Conservation (phyloP, 352 stramenopile species). For the Phytophthora ohioensis region DNA sequence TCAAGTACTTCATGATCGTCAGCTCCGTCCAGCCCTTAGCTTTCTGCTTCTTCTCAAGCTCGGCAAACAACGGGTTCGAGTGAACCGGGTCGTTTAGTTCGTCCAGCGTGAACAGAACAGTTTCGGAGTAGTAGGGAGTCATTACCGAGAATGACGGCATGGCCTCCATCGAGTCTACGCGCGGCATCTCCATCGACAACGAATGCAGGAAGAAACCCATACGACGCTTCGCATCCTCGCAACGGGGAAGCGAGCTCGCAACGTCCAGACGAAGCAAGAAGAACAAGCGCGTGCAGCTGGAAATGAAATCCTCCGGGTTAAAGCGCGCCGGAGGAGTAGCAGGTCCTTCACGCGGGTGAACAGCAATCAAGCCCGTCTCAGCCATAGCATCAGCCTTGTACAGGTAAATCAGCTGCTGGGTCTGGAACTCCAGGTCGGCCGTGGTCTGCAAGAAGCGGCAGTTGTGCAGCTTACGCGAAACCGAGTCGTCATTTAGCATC, state of each 20-base stretch:
- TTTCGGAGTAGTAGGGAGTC: slow-evolving; percentile 91
- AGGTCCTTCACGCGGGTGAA: slow-evolving; percentile 43
- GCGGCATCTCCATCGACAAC: slow-evolving; percentile 85
- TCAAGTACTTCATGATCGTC: slow-evolving; percentile 90
- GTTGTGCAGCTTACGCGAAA: slow-evolving; percentile 59
- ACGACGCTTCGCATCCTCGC: slow-evolving; percentile 84
- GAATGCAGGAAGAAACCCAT: slow-evolving; percentile 91
- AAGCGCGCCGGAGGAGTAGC: slow-evolving; percentile 51
- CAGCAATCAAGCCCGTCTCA: slow-evolving; percentile 65
- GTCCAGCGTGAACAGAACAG: slow-evolving; percentile 87
- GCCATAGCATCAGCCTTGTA: slow-evolving; percentile 72
- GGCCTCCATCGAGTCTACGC: slow-evolving; percentile 73
- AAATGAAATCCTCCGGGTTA: slow-evolving; percentile 72
- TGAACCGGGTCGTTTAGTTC: slow-evolving; percentile 87
- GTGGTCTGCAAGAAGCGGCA: slow-evolving; percentile 74
- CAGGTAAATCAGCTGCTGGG: slow-evolving; percentile 68
- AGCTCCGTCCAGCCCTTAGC: slow-evolving; percentile 78
- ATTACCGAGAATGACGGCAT: slow-evolving; percentile 92
- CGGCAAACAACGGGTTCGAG: slow-evolving; percentile 82
- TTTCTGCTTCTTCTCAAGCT: slow-evolving; percentile 78
- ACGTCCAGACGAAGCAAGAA: slow-evolving; percentile 82
- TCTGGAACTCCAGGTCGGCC: slow-evolving; percentile 71
- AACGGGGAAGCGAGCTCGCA: slow-evolving; percentile 76
- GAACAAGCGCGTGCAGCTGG: slow-evolving; percentile 80
- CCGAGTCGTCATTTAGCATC: slow-evolving; percentile 62